Evolutionary conservation across 129 eudicot genomes (phyloP).

Genomic region (Chrysanthemum makinoi): DNA sequence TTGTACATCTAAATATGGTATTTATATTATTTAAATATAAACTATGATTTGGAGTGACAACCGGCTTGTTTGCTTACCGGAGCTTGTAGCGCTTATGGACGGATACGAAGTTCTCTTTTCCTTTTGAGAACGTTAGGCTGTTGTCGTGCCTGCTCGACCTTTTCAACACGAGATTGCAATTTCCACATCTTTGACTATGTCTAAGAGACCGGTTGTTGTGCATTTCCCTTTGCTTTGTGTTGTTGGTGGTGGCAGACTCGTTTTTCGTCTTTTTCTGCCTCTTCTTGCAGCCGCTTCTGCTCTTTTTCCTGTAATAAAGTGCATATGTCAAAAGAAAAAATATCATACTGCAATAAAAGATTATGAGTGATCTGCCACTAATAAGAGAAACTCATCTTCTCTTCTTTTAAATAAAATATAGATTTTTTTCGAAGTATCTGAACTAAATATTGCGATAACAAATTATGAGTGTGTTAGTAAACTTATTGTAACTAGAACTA

Average conservation of each 20-base stretch:
- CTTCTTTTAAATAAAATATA: no score
- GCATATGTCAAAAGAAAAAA: neutral
- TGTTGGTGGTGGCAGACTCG: slow-evolving; percentile 71
- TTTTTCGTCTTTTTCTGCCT: slow-evolving; percentile 81
- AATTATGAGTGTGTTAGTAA: no score
- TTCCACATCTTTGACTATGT: slow-evolving; percentile 20
- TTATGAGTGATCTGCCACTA: neutral
- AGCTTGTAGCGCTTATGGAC: no score
- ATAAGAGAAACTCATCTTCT: no score
- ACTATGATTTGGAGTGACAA: no score
- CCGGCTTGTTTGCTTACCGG: no score
- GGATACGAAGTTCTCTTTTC: no score
- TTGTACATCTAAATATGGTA: slow-evolving; percentile 8
- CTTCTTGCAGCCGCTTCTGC: slow-evolving; percentile 75
- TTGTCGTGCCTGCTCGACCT: neutral
- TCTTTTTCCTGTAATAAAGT: slow-evolving; percentile 72
- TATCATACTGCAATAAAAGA: neutral
- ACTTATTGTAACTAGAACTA: no score
- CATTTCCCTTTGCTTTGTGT: slow-evolving; percentile 62
- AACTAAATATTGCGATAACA: no score
- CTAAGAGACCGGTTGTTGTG: slow-evolving; percentile 66
- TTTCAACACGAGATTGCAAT: no score
- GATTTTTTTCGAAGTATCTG: no score
- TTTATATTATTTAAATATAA: no score
- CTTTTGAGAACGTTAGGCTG: neutral